Evolutionary conservation across 257 asterid genomes (phyloP).

Genomic region (Nicotiana attenuata): DNA sequence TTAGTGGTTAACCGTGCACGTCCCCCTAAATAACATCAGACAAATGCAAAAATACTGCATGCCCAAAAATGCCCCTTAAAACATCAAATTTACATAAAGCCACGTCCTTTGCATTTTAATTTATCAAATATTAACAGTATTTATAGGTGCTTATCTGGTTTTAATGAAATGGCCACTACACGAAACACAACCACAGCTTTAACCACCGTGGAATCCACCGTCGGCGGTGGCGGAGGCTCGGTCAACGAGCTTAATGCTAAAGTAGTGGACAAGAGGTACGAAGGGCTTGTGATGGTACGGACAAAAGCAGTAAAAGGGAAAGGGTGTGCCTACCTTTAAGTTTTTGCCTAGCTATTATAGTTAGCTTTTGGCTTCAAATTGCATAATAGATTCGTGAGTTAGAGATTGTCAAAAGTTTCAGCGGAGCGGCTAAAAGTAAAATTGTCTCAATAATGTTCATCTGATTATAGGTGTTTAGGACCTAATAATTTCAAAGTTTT

Average conservation of each 20-base stretch:
- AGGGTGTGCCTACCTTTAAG: slow-evolving; percentile 23
- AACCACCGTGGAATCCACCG: slow-evolving; percentile 17
- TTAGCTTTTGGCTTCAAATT: too few relatives aligned
- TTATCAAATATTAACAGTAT: too few relatives aligned
- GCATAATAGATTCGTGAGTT: too few relatives aligned
- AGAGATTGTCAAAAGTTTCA: too few relatives aligned
- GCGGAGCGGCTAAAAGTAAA: too few relatives aligned
- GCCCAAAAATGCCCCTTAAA: not conserved
- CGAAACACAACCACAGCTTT: slow-evolving; percentile 33
- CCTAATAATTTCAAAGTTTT: too few relatives aligned
- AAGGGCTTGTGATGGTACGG: slow-evolving; percentile 76
- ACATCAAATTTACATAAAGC: not conserved
- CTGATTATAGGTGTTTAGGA: too few relatives aligned
- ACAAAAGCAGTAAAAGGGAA: slow-evolving; percentile 89
- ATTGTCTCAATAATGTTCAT: too few relatives aligned
- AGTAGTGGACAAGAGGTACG: slow-evolving; percentile 81
- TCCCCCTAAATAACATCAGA: too few relatives aligned
- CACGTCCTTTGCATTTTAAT: not conserved
- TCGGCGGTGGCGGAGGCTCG: slow-evolving; percentile 13
- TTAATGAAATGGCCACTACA: slow-evolving; percentile 39
- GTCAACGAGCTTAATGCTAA: slow-evolving; percentile 69
- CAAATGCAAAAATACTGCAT: slow-evolving; percentile 5
- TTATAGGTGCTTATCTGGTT: not conserved
- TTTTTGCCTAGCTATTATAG: too few relatives aligned
- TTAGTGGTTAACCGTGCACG: too few relatives aligned